Base-by-base conservation (phyloP, 495 filamentous ascomycete species). In the Chlorociboria aeruginascens region DNA sequence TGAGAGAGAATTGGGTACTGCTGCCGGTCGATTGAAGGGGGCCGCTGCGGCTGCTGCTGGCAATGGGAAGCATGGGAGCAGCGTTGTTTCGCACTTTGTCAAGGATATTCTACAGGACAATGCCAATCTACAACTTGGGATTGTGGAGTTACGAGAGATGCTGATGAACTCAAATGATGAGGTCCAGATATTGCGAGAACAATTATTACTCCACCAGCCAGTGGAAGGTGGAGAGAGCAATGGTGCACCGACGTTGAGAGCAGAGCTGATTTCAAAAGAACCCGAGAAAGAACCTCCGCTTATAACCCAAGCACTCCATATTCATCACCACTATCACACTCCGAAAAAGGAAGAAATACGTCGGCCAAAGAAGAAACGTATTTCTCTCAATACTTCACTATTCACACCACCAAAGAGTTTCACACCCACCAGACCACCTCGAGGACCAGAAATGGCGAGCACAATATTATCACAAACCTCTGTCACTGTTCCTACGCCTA, bases 41-140 rank as follows among this genome's bases (percentile, higher is more conserved):
- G 84, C 83, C 2, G 85, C 85, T 1, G 82, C 81, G 3, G 71
- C 74, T 29, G 82, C 72, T 45, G 75, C 77, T 16, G 71, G 72
- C 6, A 74, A 73, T 8, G 70, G 70, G 28, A 69, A 72, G 40
- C 61, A 59, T 47, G 71, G 76, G 7, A 73, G 74, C 33, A 76
- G 64, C 46, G 86, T 93, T 11, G 84, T 96, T 7, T 89, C 85
- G 32, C 84, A 88, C 56, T 96, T 98, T 50, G 90, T 98, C 46
- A 87, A 87, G 59, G 90, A 96, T 56, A 89, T 98, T 39, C 65
- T 98, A 32, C 85, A 93, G 58, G 90, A 98, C 60, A 98, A 98
- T 59, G 86, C 86, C 11, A 93, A 88, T 54, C 68, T 98, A 41
- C 90, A 96, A 59, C 72, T 87, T 45, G 88, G 85, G 10, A 89